Percentiles rank a stretch among this genome's conserved stretches.
Conservation (phyloP, 257 asterid species). For the Solanum corneliomulleri region DNA sequence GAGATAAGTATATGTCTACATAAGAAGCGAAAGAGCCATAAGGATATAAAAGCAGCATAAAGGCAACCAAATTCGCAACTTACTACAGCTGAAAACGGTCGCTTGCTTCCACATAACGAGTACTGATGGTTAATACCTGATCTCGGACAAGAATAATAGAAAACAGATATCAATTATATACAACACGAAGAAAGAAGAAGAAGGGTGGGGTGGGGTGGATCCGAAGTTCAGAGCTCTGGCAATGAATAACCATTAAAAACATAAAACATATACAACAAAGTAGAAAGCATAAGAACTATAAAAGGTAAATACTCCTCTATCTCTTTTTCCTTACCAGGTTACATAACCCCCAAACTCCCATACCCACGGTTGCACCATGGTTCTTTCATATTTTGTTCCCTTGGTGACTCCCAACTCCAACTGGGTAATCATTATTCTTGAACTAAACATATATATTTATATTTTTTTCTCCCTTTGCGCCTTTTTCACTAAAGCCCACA, state of each 20-base stretch:
- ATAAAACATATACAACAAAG: background rate
- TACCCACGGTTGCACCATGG: background rate
- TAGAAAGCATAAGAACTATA: background rate
- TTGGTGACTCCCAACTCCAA: background rate
- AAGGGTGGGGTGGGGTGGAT: background rate
- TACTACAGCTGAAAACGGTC: conserved; percentile 36
- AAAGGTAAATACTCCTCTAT: background rate
- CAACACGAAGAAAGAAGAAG: background rate
- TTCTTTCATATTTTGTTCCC: background rate
- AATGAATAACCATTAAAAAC: background rate
- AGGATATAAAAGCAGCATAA: background rate
- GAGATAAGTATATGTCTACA: background rate
- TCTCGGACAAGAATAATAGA: background rate
- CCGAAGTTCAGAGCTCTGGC: background rate
- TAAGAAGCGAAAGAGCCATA: background rate
- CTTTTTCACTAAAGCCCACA: background rate
- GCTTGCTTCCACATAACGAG: conserved; percentile 30
- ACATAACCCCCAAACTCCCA: background rate
- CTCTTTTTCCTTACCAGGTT: background rate
- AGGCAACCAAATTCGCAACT: background rate
- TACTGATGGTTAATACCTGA: conserved; percentile 14
- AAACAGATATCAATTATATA: background rate
- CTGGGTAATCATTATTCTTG: background rate
- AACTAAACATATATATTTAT: background rate
- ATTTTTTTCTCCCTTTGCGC: background rate